Base-by-base conservation (phyloP, 164 flowering plant genomes). In the Saururus chinensis region DNA sequence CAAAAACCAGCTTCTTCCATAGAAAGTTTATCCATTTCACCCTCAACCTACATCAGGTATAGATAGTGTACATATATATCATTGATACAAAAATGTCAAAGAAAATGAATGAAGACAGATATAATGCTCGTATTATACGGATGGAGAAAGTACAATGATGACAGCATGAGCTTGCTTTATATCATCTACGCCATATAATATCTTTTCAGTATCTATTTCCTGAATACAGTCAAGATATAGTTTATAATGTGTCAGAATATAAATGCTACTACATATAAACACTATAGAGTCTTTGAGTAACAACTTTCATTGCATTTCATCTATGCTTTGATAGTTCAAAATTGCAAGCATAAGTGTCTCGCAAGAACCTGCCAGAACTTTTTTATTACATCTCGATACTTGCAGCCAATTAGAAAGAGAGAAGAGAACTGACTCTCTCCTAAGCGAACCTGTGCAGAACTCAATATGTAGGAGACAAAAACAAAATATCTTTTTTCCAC, bases 1-100 rank as follows among this genome's bases (percentile, higher is more conserved):
- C 66, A 77, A 61, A 79, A 82, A 23, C 98, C 98, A 68, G 93
- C 98, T 78, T 89, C 98, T 79, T 87, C 96, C 93, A 92, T 77
- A 54, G 98, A 75, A 73, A 92, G 96, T 68, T 92, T 92, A 77
- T 92, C 96, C 60, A 89, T 89, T 75, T 92, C 98, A 69, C 96
- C 96, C 76, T 89, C 98, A 78, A 92, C 98, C 98, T 92, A 72
- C 35, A 25, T 19, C 4, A 12, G 41, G 45, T 7, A 59, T 17
- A 19, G 7, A n/a, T 9, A 19, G 35, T 42, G 49, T 42, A 42
- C 17, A 40, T 6, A 42, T 42, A 10, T 10, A 42, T 1, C 49
- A 48, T 4, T 48, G 11, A 19, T 14, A 22, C 40, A 40, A 13
- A 30, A 26, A 42, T 42, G 14, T 10, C 7, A 19, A 57, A 57